Percentiles rank a stretch among this genome's conserved stretches.
These are phyloP conservation scores for Colletotrichum camelliae DNA, from an alignment of 2,329 filamentous ascomycete species.

Conservation along the genomic window DNA sequence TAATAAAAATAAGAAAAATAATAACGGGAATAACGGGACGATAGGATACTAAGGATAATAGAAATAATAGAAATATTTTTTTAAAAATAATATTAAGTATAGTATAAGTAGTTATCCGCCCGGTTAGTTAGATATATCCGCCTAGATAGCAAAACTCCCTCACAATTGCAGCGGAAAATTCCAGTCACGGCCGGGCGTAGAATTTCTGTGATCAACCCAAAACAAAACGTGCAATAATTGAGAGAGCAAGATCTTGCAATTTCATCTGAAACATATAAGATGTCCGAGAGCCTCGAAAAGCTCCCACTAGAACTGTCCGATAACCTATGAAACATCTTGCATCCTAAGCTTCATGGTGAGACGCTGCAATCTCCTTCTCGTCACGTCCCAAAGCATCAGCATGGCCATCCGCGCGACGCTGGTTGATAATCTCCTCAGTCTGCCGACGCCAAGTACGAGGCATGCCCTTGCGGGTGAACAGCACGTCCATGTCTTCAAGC, in stretches of 20 bases:
- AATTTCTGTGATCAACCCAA: neutral
- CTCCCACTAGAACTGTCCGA: neutral
- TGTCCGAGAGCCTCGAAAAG: neutral
- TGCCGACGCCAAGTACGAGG: neutral
- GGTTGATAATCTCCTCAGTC: constrained; percentile 21
- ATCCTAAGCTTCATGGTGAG: neutral
- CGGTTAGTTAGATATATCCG: no score
- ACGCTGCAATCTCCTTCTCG: neutral
- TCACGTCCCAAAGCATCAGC: neutral
- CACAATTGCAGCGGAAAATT: neutral
- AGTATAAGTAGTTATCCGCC: no score
- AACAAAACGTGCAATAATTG: neutral
- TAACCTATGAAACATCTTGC: neutral
- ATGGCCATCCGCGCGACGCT: constrained; percentile 23
- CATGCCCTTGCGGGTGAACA: constrained; percentile 22
- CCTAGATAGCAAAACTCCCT: no score
- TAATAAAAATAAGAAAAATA: no score
- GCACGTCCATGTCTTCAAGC: constrained; percentile 32
- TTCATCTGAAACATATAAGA: neutral
- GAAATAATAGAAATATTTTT: no score
- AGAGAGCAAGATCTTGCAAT: neutral
- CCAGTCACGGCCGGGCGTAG: neutral
- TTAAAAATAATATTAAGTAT: no score
- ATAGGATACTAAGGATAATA: no score
- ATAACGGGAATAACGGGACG: no score